Percentiles rank a stretch among this genome's conserved stretches.
Conservation (phyloP, 2,329 filamentous ascomycete species). For the Cadophora malorum region DNA sequence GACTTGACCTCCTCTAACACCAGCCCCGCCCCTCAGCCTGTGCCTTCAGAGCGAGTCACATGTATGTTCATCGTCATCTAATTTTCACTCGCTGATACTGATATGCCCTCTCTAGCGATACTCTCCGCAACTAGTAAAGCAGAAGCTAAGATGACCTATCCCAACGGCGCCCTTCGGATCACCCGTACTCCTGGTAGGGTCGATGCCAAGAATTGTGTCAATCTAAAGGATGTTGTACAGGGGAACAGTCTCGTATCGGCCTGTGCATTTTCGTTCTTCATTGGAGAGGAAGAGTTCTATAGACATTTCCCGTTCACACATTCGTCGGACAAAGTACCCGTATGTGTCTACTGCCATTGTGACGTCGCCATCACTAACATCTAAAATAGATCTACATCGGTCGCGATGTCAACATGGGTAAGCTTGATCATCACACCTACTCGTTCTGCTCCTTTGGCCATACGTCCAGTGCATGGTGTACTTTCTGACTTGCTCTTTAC, state of each 20-base stretch:
- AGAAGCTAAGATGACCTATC: slow-evolving; percentile 24
- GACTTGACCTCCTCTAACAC: neutral
- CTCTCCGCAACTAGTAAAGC: slow-evolving; percentile 6
- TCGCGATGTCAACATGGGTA: slow-evolving; percentile 27
- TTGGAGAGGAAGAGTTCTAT: slow-evolving; percentile 25
- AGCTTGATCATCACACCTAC: neutral
- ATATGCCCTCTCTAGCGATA: neutral
- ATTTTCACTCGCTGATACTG: neutral
- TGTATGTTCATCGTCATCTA: neutral
- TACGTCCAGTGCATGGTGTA: neutral
- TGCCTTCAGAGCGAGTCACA: neutral
- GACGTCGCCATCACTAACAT: neutral
- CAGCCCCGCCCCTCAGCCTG: neutral
- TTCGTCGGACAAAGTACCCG: slow-evolving; percentile 25
- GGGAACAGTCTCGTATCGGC: slow-evolving; percentile 25
- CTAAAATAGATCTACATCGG: slow-evolving; percentile 27
- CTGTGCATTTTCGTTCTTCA: slow-evolving; percentile 29
- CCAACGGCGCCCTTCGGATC: slow-evolving; percentile 27
- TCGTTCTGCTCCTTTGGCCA: neutral
- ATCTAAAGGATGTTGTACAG: slow-evolving; percentile 26
- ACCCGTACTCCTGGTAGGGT: slow-evolving; percentile 30
- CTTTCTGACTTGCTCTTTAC: neutral
- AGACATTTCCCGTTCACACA: slow-evolving; percentile 29
- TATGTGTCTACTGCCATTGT: slow-evolving; percentile 9
- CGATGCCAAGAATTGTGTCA: slow-evolving; percentile 28